A percentile compares a stretch with the other conserved stretches of the same genome.
Evolutionary conservation across 2,329 filamentous ascomycete genomes (phyloP).

Genomic region (Sporothrix inflata): DNA sequence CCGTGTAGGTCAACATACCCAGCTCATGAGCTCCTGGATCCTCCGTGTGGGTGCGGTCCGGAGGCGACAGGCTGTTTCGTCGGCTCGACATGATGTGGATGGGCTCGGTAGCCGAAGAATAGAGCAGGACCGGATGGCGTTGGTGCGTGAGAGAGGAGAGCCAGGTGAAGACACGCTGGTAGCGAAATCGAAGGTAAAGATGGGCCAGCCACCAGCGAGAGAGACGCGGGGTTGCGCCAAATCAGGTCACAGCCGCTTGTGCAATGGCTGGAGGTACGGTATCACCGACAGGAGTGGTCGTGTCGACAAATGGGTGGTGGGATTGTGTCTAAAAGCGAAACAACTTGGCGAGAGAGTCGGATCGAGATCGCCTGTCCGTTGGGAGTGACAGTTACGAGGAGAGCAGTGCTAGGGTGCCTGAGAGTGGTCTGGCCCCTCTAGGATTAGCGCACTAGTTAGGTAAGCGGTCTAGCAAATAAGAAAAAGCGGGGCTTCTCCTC

Average conservation of each 20-base stretch:
- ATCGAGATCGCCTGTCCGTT: constrained; percentile 9
- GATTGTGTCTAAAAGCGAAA: not conserved
- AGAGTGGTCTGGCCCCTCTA: constrained; percentile 8
- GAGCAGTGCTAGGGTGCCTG: not conserved
- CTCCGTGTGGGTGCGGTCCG: constrained; percentile 47
- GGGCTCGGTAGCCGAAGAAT: not conserved
- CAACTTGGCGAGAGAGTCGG: not conserved
- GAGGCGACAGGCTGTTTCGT: constrained; percentile 47
- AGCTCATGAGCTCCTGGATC: constrained; percentile 65
- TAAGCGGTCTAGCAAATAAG: constrained; percentile 13
- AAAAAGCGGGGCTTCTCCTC: constrained; percentile 9
- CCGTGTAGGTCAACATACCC: constrained; percentile 45
- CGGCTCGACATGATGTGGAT: constrained; percentile 40
- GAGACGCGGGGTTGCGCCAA: constrained; percentile 15
- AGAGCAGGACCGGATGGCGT: not conserved
- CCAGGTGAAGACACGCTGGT: not conserved
- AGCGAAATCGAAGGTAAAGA: not conserved
- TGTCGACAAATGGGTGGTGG: not conserved
- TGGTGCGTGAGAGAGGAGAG: not conserved
- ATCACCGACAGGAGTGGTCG: not conserved
- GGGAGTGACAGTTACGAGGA: not conserved
- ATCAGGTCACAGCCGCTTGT: constrained; percentile 2
- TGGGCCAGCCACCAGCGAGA: constrained; percentile 28
- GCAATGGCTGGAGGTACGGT: not conserved
- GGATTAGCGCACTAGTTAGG: constrained; percentile 12